phyloP scores from a whole-genome alignment of 106 monocot species.

The Alisma plantagoaquatica region DNA sequence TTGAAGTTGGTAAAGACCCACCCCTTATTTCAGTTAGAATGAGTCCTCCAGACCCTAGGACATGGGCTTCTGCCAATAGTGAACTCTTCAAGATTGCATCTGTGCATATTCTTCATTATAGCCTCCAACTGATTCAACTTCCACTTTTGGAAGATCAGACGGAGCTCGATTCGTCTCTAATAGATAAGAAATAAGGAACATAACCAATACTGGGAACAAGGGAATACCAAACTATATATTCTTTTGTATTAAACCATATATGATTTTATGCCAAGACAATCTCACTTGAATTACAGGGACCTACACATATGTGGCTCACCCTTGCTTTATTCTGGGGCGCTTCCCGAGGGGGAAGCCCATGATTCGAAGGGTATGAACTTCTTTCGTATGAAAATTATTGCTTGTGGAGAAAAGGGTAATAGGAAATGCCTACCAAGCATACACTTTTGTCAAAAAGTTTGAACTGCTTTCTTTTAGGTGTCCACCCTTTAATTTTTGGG shows the following conservation, averaged over 20 bases:
- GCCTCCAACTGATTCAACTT: conserved; percentile 16
- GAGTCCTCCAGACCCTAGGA: conserved; percentile 8
- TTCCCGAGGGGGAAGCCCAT: no score
- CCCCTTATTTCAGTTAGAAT: conserved; percentile 15
- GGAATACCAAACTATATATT: neutral
- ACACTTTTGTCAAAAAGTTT: no score
- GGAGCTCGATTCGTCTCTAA: neutral
- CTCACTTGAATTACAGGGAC: neutral
- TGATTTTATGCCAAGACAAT: neutral
- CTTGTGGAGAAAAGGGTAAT: no score
- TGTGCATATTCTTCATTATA: conserved; percentile 11
- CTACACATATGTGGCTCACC: conserved; percentile 1
- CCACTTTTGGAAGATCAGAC: conserved; percentile 15
- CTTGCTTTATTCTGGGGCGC: no score
- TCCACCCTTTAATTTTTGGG: no score
- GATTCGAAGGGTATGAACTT: no score
- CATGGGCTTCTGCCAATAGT: conserved; percentile 12
- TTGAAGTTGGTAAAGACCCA: conserved; percentile 17
- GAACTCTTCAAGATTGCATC: neutral
- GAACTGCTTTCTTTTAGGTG: no score
- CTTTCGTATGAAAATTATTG: no score
- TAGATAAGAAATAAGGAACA: neutral
- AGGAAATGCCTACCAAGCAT: no score
- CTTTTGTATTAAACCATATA: neutral
- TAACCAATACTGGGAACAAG: conserved; percentile 1